Conservation (phyloP, 1,139 yeast genomes). For the Suhomyces taliae region DNA sequence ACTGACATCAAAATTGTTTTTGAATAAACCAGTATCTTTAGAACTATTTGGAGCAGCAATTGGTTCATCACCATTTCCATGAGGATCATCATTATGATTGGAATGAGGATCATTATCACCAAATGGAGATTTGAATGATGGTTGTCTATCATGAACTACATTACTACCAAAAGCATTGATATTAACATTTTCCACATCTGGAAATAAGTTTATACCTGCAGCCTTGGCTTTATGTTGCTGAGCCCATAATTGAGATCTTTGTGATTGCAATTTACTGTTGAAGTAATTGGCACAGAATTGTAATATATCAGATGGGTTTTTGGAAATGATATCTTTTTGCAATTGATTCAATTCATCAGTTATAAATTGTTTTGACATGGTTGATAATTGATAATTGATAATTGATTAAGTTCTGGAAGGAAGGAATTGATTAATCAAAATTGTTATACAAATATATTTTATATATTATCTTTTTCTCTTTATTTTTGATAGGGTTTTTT, state of each 20-base stretch:
- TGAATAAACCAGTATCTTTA: constrained; percentile 37
- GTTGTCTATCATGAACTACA: constrained; percentile 37
- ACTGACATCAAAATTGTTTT: constrained; percentile 45
- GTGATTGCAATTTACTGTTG: constrained; percentile 58
- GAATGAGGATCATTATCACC: constrained; percentile 64
- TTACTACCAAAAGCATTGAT: constrained; percentile 23
- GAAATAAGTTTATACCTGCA: constrained; percentile 55
- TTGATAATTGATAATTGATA: neutral
- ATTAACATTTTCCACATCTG: constrained; percentile 26
- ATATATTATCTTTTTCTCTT: no score
- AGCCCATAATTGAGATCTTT: constrained; percentile 55
- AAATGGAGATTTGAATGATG: constrained; percentile 65
- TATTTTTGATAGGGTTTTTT: no score
- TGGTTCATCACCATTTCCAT: constrained; percentile 11
- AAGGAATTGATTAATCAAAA: no score
- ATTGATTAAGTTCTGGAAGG: neutral
- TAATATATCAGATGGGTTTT: constrained; percentile 66
- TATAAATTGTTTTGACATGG: constrained; percentile 17
- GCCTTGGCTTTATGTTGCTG: constrained; percentile 52
- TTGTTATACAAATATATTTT: no score
- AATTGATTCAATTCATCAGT: constrained; percentile 58
- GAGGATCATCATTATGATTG: constrained; percentile 28
- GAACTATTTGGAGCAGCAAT: constrained; percentile 8
- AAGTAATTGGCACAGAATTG: constrained; percentile 79
- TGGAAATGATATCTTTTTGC: constrained; percentile 59